Base-by-base conservation (phyloP, 768 basidiomycete species). In the Coprinopsis marcescibilis region DNA sequence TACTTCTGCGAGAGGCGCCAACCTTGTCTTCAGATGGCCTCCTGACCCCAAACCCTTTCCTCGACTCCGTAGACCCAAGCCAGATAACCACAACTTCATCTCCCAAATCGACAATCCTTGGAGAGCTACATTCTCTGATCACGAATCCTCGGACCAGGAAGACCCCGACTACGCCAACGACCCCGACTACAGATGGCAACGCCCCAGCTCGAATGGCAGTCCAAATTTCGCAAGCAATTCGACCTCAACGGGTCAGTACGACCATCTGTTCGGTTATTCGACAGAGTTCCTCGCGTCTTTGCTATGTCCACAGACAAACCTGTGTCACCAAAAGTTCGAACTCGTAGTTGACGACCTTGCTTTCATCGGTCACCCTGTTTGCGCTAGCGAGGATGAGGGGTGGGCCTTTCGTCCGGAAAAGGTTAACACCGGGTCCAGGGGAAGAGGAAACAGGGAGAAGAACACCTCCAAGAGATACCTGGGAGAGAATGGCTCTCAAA, bases 311-410 rank as follows among this genome's bases (percentile, higher is more conserved):
- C 75, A 81, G 36, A 66, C 71, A 24, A 73, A 81, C 12, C 80
- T 93, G 63, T 96, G 92, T 57, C 91, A 99, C 64, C 89, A 91
- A 62, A 90, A 90, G 58, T 97, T 96, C 59, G 92, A 95, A 61
- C 77, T 99, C 24, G 66, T 89, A 32, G 85, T 96, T 20, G 93
- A 98, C 60, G 85, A 93, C 56, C 73, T 98, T 20, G 89, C 82
- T 4, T 98, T 97, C 62, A 75, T 97, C 35, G 96, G 96, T 0
- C 94, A 98, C 62, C 96, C 95, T 1, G 92, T 97, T 2, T 88
- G 85, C 59, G 78, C 78, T 10, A 85, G 88, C 43, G 57, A 69
- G 23, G 82, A 85, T 54, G 88, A 85, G 1, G 70, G 59, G 12
- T 93, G 93, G 91, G 69, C 71, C 32, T 89, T 89, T 61, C 80